A percentile compares a stretch with the other conserved stretches of the same genome.
Conservation (phyloP, 2,329 filamentous ascomycete genomes). For the Aspergillus floridensis region DNA sequence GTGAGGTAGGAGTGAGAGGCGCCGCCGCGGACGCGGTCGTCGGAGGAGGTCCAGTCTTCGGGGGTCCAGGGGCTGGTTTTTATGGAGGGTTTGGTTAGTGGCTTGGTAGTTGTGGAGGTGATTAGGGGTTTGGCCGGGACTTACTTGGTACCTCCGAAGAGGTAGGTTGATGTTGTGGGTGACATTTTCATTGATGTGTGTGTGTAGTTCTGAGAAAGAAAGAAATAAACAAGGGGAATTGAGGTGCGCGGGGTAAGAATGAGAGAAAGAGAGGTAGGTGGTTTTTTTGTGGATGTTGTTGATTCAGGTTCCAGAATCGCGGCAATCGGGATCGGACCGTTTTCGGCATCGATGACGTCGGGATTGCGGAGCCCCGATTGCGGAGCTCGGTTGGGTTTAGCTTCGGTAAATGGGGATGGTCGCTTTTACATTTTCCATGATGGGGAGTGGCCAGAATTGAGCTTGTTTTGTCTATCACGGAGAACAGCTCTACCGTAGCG, state of each 20-base stretch:
- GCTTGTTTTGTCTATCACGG: too few species aligned
- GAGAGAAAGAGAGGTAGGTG: background rate
- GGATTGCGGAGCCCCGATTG: background rate
- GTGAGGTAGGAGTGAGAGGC: constrained; percentile 58
- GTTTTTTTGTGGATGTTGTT: background rate
- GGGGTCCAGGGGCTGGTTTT: constrained; percentile 13
- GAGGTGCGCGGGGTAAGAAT: background rate
- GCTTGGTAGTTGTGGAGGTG: too few species aligned
- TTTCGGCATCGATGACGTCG: background rate
- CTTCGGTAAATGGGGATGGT: too few species aligned
- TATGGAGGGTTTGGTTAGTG: background rate
- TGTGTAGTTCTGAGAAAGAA: background rate
- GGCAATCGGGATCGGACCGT: background rate
- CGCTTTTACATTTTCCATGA: too few species aligned
- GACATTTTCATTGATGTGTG: background rate
- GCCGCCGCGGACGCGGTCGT: constrained; percentile 76
- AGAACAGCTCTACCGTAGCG: too few species aligned
- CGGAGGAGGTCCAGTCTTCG: constrained; percentile 63
- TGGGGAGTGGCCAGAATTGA: too few species aligned
- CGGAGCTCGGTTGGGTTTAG: too few species aligned
- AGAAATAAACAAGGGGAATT: background rate
- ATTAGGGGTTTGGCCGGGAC: background rate
- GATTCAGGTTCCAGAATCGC: background rate
- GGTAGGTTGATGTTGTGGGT: background rate
- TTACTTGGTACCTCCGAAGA: constrained; percentile 18